Conservation (phyloP, 106 monocot species). For the Amphibolis antarctica region DNA sequence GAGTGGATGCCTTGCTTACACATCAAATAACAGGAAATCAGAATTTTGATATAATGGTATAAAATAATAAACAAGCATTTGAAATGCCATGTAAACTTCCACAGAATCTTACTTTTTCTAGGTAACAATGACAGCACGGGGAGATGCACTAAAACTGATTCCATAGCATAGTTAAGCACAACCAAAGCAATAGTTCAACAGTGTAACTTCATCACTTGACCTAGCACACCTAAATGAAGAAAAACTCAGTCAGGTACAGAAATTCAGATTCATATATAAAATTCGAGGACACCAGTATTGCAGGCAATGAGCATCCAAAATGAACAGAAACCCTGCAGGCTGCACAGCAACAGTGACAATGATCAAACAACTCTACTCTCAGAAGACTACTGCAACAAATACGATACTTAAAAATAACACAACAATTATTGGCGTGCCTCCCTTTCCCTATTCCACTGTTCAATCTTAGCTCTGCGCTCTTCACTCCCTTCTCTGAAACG, state of each 20-base stretch:
- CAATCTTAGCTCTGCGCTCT: constrained; percentile 61
- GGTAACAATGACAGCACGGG: constrained; percentile 1
- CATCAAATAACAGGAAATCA: constrained; percentile 10
- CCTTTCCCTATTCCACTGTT: constrained; percentile 66
- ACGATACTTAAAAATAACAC: too few relatives aligned
- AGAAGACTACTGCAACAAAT: too few relatives aligned
- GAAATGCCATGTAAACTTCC: not conserved
- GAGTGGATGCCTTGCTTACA: constrained; percentile 12
- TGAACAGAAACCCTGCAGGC: too few relatives aligned
- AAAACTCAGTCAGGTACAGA: too few relatives aligned
- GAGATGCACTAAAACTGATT: not conserved
- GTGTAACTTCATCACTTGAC: too few relatives aligned
- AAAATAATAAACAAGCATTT: not conserved
- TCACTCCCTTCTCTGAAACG: constrained; percentile 55
- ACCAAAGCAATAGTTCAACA: not conserved
- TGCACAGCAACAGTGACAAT: too few relatives aligned
- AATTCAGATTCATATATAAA: too few relatives aligned
- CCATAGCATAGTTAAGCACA: too few relatives aligned
- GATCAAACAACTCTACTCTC: too few relatives aligned
- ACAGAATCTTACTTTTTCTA: constrained; percentile 7
- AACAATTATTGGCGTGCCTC: constrained; percentile 23
- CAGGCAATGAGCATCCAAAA: too few relatives aligned
- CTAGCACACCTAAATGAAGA: too few relatives aligned
- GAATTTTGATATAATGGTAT: constrained; percentile 1
- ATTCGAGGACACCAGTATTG: too few relatives aligned